Base-by-base conservation (phyloP, 2,329 filamentous ascomycete genomes). In the Xylaria multiplex region DNA sequence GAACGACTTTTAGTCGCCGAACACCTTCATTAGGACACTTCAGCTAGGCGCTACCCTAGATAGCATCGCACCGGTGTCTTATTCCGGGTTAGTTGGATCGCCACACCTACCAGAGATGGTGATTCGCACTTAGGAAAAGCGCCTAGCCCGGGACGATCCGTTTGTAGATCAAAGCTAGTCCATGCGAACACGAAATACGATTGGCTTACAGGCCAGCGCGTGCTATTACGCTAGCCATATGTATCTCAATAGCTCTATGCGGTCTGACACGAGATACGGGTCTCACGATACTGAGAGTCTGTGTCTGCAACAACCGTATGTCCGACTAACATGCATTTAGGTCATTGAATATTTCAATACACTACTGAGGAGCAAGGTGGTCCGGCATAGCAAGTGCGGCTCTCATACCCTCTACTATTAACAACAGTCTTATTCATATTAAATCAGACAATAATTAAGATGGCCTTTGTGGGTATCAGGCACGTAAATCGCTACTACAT, bases 121-220 rank as follows among this genome's bases (percentile, higher is more conserved):
- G 56, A 56, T 43, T 49, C 35, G 22, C 56, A 19, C 19, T 19
- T 19, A 19, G 19, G 19, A 22, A 8, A 27, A 40, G 27, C 19
- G 19, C 19, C 19, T 27, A 50, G 35, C 42, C 30, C 61, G 65
- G 65, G 52, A 62, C 56, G 65, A 67, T 61, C 65, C 65, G 65
- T 49, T 48, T 22, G 65, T 56, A 50, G 64, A 63, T 66, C 54
- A 63, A 19, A 22, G 46, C 14, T 11, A 42, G 58, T 35, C 6
- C 32, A 42, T 48, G 24, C 24, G 1, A 53, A 14, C 35, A 19
- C 19, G 14, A 48, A 50, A 42, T 50, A 19, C 58, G 53, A 60
- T 53, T 60, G 46, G 48, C 11, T 60, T 13, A 30, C 49, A 50
- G n/a, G 22, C 14, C 14, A 8, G 22, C 22, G 8, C 35, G 9